Percentiles rank a stretch among this genome's conserved stretches.
Evolutionary conservation across 108 stramenopile species (phyloP).

Genomic region (Cyclostephanos tholiformis): DNA sequence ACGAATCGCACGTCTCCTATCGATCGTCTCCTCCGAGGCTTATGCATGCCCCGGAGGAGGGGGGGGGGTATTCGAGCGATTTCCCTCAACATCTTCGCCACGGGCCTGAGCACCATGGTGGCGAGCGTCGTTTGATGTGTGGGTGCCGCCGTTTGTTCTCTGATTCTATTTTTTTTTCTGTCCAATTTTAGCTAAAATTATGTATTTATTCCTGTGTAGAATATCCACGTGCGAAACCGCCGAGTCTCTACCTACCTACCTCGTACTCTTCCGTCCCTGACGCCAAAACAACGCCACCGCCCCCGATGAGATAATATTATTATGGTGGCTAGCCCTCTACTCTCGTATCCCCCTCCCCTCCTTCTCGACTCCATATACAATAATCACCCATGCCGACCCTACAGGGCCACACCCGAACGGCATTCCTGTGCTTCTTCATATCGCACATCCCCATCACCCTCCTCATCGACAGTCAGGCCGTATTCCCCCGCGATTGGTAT

Average conservation of each 20-base stretch:
- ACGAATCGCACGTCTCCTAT: constrained; percentile 26
- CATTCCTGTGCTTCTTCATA: constrained; percentile 74
- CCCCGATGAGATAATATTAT: too few species aligned
- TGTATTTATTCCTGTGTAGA: too few species aligned
- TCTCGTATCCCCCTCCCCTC: too few species aligned
- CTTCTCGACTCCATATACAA: not conserved
- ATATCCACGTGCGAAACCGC: too few species aligned
- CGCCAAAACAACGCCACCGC: too few species aligned
- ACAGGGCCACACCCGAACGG: constrained; percentile 48
- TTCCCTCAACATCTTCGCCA: constrained; percentile 20
- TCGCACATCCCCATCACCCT: constrained; percentile 89
- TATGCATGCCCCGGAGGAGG: constrained; percentile 25
- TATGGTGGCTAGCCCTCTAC: too few species aligned
- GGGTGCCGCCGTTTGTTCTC: too few species aligned
- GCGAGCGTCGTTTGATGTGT: too few species aligned
- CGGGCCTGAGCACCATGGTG: not conserved
- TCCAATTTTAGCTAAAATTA: too few species aligned
- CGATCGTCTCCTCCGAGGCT: constrained; percentile 11
- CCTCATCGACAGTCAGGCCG: constrained; percentile 72
- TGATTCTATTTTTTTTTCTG: too few species aligned
- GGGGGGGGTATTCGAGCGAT: constrained; percentile 1
- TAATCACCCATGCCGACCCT: constrained; percentile 45
- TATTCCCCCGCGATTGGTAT: constrained; percentile 60
- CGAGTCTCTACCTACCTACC: too few species aligned
- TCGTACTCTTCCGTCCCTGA: too few species aligned